A percentile compares a stretch with the other conserved stretches of the same genome.
Evolutionary conservation across 2,329 filamentous ascomycete genomes (phyloP).

Genomic region (Penicillium sp.): DNA sequence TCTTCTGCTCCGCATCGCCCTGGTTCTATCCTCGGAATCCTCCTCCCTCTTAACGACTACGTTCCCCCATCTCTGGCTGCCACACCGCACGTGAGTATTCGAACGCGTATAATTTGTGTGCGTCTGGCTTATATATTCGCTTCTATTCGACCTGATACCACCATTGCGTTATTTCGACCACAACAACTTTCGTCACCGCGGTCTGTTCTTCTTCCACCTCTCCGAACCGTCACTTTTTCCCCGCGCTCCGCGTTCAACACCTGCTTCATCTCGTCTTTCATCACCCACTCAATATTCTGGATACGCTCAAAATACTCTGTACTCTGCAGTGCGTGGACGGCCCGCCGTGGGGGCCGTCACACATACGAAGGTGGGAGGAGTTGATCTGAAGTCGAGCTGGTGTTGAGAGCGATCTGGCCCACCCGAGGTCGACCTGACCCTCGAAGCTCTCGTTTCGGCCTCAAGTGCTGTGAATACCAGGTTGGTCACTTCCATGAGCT

Average conservation of each 20-base stretch:
- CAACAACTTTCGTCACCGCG: conserved; percentile 25
- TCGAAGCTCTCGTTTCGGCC: neutral
- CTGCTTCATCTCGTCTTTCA: neutral
- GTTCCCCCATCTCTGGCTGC: too few species aligned
- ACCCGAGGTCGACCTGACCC: neutral
- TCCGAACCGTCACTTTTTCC: neutral
- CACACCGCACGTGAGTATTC: too few species aligned
- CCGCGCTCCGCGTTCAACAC: conserved; percentile 19
- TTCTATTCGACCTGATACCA: conserved; percentile 8
- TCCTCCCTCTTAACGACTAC: neutral
- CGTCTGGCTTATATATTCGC: conserved; percentile 2
- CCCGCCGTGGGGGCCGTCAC: conserved; percentile 35
- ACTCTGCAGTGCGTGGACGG: conserved; percentile 30
- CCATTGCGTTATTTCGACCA: neutral
- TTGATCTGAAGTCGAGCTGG: conserved; percentile 1
- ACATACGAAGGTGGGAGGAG: conserved; percentile 27
- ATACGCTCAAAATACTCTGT: conserved; percentile 14
- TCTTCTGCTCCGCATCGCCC: neutral
- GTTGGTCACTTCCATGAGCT: neutral
- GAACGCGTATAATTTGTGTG: neutral
- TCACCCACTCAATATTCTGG: conserved; percentile 15
- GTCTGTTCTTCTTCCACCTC: conserved; percentile 14
- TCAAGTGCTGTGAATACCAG: neutral
- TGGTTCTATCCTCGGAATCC: too few species aligned
- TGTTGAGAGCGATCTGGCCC: neutral